These are phyloP conservation scores for Leccinum brunneo-olivaceum DNA, from an alignment of 1,284 basidiomycete species.

Conservation along the genomic window DNA sequence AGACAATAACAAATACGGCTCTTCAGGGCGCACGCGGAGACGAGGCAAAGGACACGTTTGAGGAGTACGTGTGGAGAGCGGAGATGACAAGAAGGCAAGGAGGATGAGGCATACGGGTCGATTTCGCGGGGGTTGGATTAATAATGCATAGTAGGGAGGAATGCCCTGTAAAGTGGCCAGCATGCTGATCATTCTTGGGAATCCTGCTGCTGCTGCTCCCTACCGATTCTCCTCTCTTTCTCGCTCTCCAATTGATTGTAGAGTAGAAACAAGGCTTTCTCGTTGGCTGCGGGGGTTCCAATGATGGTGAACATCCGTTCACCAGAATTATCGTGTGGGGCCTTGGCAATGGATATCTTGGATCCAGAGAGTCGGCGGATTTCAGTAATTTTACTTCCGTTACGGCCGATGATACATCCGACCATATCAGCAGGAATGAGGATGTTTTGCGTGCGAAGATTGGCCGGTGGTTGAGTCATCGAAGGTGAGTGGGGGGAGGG, in stretches of 20 bases:
- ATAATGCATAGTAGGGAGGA: slow-evolving; percentile 10
- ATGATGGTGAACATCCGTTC: slow-evolving; percentile 99
- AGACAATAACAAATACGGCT: slow-evolving; percentile 22
- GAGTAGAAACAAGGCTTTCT: slow-evolving; percentile 93
- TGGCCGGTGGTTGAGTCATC: slow-evolving; percentile 52
- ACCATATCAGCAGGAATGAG: slow-evolving; percentile 99
- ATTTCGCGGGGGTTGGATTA: slow-evolving; percentile 11
- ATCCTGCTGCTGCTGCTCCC: slow-evolving; percentile 66
- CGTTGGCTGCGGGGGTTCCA: slow-evolving; percentile 92
- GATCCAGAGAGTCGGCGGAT: slow-evolving; percentile 95
- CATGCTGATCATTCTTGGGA: slow-evolving; percentile 39
- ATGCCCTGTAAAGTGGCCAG: background rate
- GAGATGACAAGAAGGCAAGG: slow-evolving; percentile 26
- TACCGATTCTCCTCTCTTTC: slow-evolving; percentile 85
- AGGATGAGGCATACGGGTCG: slow-evolving; percentile 23
- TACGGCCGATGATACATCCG: slow-evolving; percentile 94
- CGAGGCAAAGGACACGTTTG: slow-evolving; percentile 11
- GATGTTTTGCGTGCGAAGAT: slow-evolving; percentile 96
- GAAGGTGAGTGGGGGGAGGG: slow-evolving; percentile 50
- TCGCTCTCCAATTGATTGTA: slow-evolving; percentile 97
- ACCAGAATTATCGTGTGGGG: slow-evolving; percentile 96
- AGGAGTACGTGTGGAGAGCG: slow-evolving; percentile 12
- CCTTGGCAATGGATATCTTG: slow-evolving; percentile 97
- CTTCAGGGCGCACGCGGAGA: slow-evolving; percentile 12
- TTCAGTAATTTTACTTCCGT: slow-evolving; percentile 97